Evolutionary conservation across 2,329 filamentous ascomycete species (phyloP), one percentile per base, ranked within the genome.

Genomic region (Clarireedia paspali): DNA sequence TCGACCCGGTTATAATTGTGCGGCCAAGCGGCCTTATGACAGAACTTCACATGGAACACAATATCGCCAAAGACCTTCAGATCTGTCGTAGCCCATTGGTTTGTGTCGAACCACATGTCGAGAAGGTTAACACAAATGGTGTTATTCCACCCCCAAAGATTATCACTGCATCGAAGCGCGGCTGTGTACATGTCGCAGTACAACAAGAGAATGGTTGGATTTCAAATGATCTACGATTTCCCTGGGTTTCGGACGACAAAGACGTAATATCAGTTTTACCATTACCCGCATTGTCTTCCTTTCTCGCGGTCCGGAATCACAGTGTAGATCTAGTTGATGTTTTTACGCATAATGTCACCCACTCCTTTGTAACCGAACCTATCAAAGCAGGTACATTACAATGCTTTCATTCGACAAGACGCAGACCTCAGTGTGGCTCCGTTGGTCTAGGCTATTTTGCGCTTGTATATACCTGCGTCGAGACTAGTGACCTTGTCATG

Each of bases 281-380:
- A 0, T 70, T 88, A 3, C 77, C 83, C 1, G 73, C 73, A 1
- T 68, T 88, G 3, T 76, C 79, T 0, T 73, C 82, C 42, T 83
- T 87, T 59, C 76, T 88, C 15, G 76, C 84, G 14, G 79, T 82
- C 3, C 76, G 82, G 14, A 71, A 74, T 6, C 74, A 76, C 50
- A 76, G 79, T 5, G 79, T 83, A 5, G 79, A 84, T 53, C 70
- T 85, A 1, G 78, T 89, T 17, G 81, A 88, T 65, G 75, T 87
- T 5, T 77, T 60, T 65, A 77, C 72, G 53, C 78, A 73, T 57
- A 75, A 70, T 9, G 71, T 84, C 2, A 73, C 88, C n/a, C 77
- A 87, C 66, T 81, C 79, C 0, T 85, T 89, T 59, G 66, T 70
- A 17, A 83, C 83, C 0, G 77, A 82, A 39, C 72, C 73, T 1